Conservation (phyloP, 2,329 filamentous ascomycete genomes). For the Penicillium sp. region DNA sequence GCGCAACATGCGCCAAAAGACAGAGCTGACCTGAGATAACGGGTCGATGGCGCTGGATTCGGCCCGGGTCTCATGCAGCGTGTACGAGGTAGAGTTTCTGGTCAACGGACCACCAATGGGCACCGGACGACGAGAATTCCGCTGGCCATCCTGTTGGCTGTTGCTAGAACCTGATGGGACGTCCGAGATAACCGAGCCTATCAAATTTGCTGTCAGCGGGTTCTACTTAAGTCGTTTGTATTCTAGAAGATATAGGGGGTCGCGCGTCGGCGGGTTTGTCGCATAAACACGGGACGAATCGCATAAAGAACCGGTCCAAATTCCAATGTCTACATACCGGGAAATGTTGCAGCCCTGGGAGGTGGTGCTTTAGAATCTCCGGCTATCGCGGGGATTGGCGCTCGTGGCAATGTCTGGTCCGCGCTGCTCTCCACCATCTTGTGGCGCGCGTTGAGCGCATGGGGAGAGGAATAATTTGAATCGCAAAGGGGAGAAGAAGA, state of each 20-base stretch:
- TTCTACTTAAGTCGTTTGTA: background rate
- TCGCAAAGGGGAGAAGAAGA: conserved; percentile 1
- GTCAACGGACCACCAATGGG: conserved; percentile 22
- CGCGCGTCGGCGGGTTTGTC: background rate
- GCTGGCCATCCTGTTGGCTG: conserved; percentile 30
- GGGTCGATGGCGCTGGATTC: conserved; percentile 61
- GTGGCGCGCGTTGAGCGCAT: conserved; percentile 26
- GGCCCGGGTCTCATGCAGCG: conserved; percentile 28
- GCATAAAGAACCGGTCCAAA: background rate
- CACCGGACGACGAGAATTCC: conserved; percentile 19
- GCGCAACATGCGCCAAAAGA: background rate
- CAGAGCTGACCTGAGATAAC: conserved; percentile 60
- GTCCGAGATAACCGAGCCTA: conserved; percentile 32
- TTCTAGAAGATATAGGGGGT: background rate
- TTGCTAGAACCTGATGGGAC: conserved; percentile 32
- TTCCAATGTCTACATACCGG: conserved; percentile 27
- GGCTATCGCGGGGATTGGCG: conserved; percentile 25
- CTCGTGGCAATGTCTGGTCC: conserved; percentile 26
- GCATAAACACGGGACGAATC: background rate
- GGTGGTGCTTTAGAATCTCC: conserved; percentile 25
- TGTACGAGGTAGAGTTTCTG: conserved; percentile 28
- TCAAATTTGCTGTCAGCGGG: conserved; percentile 7
- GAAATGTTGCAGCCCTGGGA: conserved; percentile 19
- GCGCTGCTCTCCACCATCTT: conserved; percentile 36
- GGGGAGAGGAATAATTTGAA: conserved; percentile 1